Percentiles rank a stretch among this genome's conserved stretches.
These are phyloP conservation scores for Eruca vesicaria DNA, from an alignment of 441 rosid genomes.

Conservation along the genomic window DNA sequence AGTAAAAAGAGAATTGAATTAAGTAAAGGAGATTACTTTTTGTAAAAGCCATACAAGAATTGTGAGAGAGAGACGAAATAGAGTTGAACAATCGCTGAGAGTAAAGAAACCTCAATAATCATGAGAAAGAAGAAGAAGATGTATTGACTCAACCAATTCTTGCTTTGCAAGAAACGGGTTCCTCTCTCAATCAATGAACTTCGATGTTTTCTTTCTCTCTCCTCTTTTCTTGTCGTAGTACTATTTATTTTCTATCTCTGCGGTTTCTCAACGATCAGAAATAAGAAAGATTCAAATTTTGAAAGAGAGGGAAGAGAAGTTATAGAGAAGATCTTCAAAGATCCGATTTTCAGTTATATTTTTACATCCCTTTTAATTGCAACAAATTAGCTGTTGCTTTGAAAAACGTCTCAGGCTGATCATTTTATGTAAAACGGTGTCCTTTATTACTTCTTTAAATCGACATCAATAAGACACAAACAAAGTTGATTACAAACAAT, in stretches of 20 bases:
- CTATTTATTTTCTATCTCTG: not conserved
- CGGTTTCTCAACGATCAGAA: not conserved
- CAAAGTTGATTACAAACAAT: no score
- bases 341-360: conserved; percentile 28
- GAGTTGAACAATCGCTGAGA: not conserved
- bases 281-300: conserved; percentile 11
- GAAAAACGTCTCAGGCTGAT: not conserved
- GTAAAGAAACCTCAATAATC: not conserved
- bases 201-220: not conserved
- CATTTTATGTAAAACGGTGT: not conserved
- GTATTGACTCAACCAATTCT: not conserved
- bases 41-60: not conserved
- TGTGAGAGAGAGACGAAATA: not conserved
- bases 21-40: not conserved
- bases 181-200: not conserved
- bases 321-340: conserved; percentile 16
- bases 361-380: not conserved
- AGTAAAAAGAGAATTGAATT: conserved; percentile 1
- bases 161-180: not conserved
- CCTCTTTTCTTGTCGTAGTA: not conserved
- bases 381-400: conserved; percentile 17
- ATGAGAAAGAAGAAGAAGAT: not conserved
- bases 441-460: not conserved
- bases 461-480: no score
- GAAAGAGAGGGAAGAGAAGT: conserved; percentile 18